phyloP scores from a whole-genome alignment of 768 basidiomycete species.

The Tricholoma saponaceum region DNA sequence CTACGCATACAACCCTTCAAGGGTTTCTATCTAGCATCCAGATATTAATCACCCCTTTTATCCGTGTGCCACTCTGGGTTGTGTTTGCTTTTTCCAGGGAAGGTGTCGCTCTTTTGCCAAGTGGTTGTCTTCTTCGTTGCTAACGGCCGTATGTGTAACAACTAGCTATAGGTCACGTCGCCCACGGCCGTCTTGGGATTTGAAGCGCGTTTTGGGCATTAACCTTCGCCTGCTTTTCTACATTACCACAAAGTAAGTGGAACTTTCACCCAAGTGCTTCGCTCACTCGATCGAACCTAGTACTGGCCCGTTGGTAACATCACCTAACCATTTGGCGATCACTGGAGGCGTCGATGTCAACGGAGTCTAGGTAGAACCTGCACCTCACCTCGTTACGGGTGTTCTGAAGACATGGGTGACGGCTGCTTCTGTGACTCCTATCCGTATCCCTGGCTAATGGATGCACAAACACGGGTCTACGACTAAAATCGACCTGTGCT shows the following conservation, averaged over 20 bases:
- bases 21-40: slow-evolving; percentile 41
- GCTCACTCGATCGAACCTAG: too few species aligned
- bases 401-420: slow-evolving; percentile 38
- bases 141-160: background rate
- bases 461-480: slow-evolving; percentile 36
- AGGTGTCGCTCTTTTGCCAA: background rate
- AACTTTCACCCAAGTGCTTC: too few species aligned
- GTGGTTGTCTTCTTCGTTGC: background rate
- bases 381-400: slow-evolving; percentile 39
- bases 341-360: too few species aligned
- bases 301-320: too few species aligned
- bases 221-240: slow-evolving; percentile 30
- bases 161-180: slow-evolving; percentile 38
- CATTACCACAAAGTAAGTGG: slow-evolving; percentile 8
- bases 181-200: slow-evolving; percentile 43
- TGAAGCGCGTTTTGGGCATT: slow-evolving; percentile 35
- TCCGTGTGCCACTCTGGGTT: slow-evolving; percentile 49
- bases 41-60: slow-evolving; percentile 32
- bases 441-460: slow-evolving; percentile 57
- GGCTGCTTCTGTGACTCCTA: slow-evolving; percentile 33
- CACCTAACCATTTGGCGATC: slow-evolving; percentile 39
- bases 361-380: too few species aligned
- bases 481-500: slow-evolving; percentile 35
- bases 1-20: slow-evolving; percentile 44
- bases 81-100: slow-evolving; percentile 36